Evolutionary conservation across 352 stramenopile species (phyloP).

Genomic region (Phytopythium boreale): DNA sequence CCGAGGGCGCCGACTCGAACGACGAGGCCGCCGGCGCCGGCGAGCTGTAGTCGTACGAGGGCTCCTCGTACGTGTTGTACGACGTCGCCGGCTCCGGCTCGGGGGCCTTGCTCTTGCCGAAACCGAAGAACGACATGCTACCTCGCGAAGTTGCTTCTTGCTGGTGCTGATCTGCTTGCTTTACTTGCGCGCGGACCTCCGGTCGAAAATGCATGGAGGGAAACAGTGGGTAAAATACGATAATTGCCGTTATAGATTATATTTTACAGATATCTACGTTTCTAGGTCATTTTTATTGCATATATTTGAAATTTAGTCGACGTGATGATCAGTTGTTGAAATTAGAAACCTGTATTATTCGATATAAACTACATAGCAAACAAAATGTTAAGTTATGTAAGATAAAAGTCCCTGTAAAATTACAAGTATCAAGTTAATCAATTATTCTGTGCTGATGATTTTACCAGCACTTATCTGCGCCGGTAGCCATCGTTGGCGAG

Average conservation of each 20-base stretch:
- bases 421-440: too few species aligned
- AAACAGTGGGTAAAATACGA: neutral
- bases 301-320: too few species aligned
- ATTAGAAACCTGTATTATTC: too few species aligned
- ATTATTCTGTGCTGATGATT: too few species aligned
- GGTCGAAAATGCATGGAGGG: constrained; percentile 1
- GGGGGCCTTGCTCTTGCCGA: constrained; percentile 67
- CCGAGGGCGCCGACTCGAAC: constrained; percentile 12
- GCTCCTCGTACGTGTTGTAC: constrained; percentile 65
- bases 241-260: neutral
- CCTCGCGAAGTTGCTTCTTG: neutral
- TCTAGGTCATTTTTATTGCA: neutral
- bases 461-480: too few species aligned
- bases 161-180: neutral
- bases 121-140: constrained; percentile 81
- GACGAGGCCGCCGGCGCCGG: constrained; percentile 28
- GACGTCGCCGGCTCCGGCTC: constrained; percentile 42
- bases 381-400: too few species aligned
- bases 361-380: too few species aligned
- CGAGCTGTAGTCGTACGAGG: constrained; percentile 70
- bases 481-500: too few species aligned
- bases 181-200: neutral
- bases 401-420: too few species aligned
- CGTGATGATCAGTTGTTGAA: too few species aligned
- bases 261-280: neutral